Percentiles rank a stretch among this genome's conserved stretches.
phyloP scores from a whole-genome alignment of 352 stramenopile genomes.

The Globisporangium yorkense region DNA sequence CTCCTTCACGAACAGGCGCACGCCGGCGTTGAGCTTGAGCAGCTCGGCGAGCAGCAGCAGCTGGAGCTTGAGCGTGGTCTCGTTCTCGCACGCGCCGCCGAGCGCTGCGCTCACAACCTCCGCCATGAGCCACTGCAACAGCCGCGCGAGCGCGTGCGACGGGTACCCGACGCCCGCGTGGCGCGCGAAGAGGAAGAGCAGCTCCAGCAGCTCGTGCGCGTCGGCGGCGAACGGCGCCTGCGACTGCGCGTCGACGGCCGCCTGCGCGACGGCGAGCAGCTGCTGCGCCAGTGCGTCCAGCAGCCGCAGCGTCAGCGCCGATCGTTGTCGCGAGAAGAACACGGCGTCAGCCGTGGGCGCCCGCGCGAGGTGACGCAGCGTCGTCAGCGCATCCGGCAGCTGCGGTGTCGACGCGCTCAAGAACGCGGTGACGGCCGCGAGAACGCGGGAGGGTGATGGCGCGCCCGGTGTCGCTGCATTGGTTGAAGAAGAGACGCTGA shows the following conservation, averaged over 20 bases:
- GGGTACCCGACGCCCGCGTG: constrained; percentile 61
- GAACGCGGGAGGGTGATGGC: constrained; percentile 20
- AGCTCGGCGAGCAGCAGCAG: constrained; percentile 62
- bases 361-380: constrained; percentile 40
- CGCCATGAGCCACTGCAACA: constrained; percentile 58
- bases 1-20: constrained; percentile 74
- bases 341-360: constrained; percentile 28
- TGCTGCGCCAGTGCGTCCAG: constrained; percentile 57
- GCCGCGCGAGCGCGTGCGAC: constrained; percentile 56
- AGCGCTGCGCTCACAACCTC: constrained; percentile 38
- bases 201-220: constrained; percentile 34
- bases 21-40: constrained; percentile 62
- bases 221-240: constrained; percentile 17
- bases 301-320: constrained; percentile 38
- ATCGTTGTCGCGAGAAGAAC: constrained; percentile 43
- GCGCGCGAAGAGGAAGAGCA: constrained; percentile 50
- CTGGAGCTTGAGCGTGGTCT: constrained; percentile 56
- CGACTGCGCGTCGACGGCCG: constrained; percentile 10
- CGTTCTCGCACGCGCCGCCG: constrained; percentile 33
- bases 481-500: background rate
- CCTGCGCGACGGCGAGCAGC: constrained; percentile 21
- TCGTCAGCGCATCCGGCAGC: constrained; percentile 18
- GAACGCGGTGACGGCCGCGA: constrained; percentile 31
- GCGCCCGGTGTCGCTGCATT: background rate
- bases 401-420: constrained; percentile 18